Conservation (phyloP, 78 protist species). For the Tieghemostelium lacteum region DNA sequence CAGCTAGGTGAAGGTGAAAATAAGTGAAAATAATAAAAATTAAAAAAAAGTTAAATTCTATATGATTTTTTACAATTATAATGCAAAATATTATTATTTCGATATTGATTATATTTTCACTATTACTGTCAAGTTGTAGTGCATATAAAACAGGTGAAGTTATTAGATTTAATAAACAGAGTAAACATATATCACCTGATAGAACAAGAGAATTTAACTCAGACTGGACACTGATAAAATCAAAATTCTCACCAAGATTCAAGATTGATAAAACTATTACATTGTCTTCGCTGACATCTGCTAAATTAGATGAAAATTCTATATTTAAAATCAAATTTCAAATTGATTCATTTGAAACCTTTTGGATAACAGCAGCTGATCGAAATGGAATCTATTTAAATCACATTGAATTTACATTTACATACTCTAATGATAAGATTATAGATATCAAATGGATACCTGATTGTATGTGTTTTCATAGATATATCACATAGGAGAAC, state of each 20-base stretch:
- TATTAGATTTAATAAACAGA: conserved; percentile 33
- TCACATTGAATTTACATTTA: conserved; percentile 60
- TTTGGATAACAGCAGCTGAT: conserved; percentile 66
- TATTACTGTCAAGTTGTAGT: background rate
- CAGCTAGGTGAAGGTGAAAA: no score
- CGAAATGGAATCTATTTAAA: conserved; percentile 53
- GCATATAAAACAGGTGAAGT: conserved; percentile 32
- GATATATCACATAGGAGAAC: background rate
- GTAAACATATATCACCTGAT: conserved; percentile 1
- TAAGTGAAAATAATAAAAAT: no score
- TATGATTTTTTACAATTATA: no score
- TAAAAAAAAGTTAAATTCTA: no score
- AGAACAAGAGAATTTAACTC: background rate
- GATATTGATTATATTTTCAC: no score
- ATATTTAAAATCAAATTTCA: conserved; percentile 45
- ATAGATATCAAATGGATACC: conserved; percentile 40
- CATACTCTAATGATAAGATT: conserved; percentile 54
- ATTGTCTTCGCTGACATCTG: conserved; percentile 13
- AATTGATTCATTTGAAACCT: conserved; percentile 48
- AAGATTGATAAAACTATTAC: conserved; percentile 28
- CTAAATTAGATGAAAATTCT: background rate
- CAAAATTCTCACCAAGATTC: conserved; percentile 30
- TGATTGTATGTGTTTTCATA: conserved; percentile 37
- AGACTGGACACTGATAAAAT: conserved; percentile 32
- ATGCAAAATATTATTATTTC: no score